These are phyloP conservation scores for Amylocystis lapponica DNA, from an alignment of 768 basidiomycete genomes.

Conservation along the genomic window DNA sequence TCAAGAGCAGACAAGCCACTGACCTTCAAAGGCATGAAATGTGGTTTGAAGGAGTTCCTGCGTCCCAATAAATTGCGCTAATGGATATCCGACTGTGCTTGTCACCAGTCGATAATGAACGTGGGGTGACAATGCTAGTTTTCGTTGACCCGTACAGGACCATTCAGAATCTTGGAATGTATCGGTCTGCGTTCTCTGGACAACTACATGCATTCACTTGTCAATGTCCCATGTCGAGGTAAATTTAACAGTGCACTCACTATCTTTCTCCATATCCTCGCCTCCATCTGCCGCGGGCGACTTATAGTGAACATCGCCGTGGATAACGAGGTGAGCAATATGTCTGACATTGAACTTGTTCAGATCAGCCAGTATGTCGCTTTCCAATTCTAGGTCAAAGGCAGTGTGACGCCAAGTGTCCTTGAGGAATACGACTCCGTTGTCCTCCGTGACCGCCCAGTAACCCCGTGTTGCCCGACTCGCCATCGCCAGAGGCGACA, in stretches of 20 bases:
- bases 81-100: not conserved
- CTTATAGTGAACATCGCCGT: constrained; percentile 6
- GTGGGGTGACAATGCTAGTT: not conserved
- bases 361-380: not conserved
- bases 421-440: constrained; percentile 1
- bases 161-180: not conserved
- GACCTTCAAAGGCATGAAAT: constrained; percentile 4
- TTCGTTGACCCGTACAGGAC: not conserved
- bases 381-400: not conserved
- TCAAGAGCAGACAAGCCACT: not conserved
- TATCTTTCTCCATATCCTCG: no score
- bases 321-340: not conserved
- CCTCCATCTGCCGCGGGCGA: no score
- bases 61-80: not conserved
- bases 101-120: constrained; percentile 4
- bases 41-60: not conserved
- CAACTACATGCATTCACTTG: no score
- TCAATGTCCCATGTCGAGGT: no score
- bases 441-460: constrained; percentile 6
- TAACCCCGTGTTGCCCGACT: constrained; percentile 3
- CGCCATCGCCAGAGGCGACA: not conserved
- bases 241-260: no score
- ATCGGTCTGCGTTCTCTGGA: not conserved
- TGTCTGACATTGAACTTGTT: not conserved
- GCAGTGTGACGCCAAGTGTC: constrained; percentile 6